Conservation (phyloP, 192 early-diverging fungal genomes). For the Neocallimastix lanati region DNA sequence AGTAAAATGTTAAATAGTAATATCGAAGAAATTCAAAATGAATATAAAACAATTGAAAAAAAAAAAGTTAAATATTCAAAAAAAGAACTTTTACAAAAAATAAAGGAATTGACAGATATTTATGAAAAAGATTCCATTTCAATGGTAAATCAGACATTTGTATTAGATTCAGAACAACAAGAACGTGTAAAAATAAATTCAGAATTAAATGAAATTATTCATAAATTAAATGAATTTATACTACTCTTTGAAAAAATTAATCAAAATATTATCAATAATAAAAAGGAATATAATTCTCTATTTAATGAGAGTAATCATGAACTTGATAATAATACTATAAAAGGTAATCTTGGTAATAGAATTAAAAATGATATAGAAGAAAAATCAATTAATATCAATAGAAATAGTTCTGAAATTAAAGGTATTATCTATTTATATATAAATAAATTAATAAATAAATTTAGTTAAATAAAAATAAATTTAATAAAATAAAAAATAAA, state of each 20-base stretch:
- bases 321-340: no score
- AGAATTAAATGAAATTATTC: not conserved
- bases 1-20: not conserved
- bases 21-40: not conserved
- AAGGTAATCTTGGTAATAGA: no score
- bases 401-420: no score
- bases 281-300: not conserved
- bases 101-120: not conserved
- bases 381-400: no score
- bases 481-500: no score
- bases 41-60: not conserved
- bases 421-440: no score
- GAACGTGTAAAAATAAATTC: not conserved
- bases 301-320: not conserved
- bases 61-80: not conserved
- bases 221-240: not conserved
- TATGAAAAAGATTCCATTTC: not conserved
- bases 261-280: not conserved
- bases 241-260: not conserved
- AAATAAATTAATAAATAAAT: no score
- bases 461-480: no score
- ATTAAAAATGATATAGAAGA: no score
- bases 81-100: not conserved
- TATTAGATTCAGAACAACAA: not conserved
- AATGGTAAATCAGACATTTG: not conserved